Conservation (phyloP, 352 stramenopile species). For the Thalassiosira pacifica region DNA sequence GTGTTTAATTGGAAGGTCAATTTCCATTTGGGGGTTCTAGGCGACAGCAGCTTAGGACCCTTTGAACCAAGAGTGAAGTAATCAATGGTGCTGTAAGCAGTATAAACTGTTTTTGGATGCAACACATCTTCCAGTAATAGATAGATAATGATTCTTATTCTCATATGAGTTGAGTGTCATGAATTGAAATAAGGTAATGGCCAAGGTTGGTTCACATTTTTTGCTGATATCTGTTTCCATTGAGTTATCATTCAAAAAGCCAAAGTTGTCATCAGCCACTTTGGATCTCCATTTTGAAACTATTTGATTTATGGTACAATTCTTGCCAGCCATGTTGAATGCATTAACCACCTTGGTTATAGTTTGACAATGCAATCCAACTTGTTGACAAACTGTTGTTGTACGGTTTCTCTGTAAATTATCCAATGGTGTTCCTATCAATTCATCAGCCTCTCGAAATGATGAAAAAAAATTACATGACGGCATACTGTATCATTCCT, state of each 20-base stretch:
- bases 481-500: slow-evolving; percentile 80
- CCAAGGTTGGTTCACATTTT: slow-evolving; percentile 57
- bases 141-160: slow-evolving; percentile 81
- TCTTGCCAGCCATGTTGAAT: slow-evolving; percentile 48
- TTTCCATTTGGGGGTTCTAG: slow-evolving; percentile 46
- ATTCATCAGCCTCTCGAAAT: slow-evolving; percentile 76
- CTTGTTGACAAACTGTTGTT: slow-evolving; percentile 56
- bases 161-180: no score
- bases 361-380: slow-evolving; percentile 76
- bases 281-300: slow-evolving; percentile 59
- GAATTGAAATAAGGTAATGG: no score
- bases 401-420: slow-evolving; percentile 45
- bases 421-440: slow-evolving; percentile 40
- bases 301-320: slow-evolving; percentile 67
- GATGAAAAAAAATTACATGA: slow-evolving; percentile 72
- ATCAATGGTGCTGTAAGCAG: slow-evolving; percentile 64
- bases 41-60: slow-evolving; percentile 35
- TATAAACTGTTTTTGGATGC: slow-evolving; percentile 66
- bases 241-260: slow-evolving; percentile 77
- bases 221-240: slow-evolving; percentile 73
- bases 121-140: slow-evolving; percentile 79
- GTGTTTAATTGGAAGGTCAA: slow-evolving; percentile 54
- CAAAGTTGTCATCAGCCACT: slow-evolving; percentile 65
- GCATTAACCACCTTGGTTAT: slow-evolving; percentile 67
- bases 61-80: slow-evolving; percentile 55